These are phyloP conservation scores for Sphaerobolus stellatus DNA, from an alignment of 1,284 basidiomycete species.

Conservation along the genomic window DNA sequence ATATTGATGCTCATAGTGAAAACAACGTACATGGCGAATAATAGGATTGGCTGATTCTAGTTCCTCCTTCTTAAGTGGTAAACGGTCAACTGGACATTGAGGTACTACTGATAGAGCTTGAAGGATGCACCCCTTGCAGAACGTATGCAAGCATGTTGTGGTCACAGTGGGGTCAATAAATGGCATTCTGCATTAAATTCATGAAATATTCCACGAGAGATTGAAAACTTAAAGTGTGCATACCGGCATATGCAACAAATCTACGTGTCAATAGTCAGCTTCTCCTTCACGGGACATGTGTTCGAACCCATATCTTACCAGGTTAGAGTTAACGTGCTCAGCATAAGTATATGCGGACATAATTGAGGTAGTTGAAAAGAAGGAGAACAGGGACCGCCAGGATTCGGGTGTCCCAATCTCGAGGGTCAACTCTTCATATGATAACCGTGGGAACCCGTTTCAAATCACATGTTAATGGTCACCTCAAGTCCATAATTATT, in stretches of 20 bases:
- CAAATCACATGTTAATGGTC: too few species aligned
- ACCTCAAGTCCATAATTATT: too few species aligned
- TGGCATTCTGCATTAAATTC: slow-evolving; percentile 48
- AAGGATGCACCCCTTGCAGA: slow-evolving; percentile 75
- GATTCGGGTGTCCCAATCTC: too few species aligned
- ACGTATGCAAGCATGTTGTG: slow-evolving; percentile 77
- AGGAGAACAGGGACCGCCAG: too few species aligned
- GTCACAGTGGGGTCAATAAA: slow-evolving; percentile 75
- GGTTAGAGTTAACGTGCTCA: slow-evolving; percentile 28
- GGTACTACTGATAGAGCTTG: slow-evolving; percentile 60
- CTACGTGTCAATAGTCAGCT: slow-evolving; percentile 41
- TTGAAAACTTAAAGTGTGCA: slow-evolving; percentile 20
- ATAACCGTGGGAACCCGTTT: too few species aligned
- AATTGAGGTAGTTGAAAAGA: too few species aligned
- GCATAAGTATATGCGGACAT: slow-evolving; percentile 20
- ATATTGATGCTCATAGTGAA: slow-evolving; percentile 18
- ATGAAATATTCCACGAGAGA: slow-evolving; percentile 6
- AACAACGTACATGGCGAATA: slow-evolving; percentile 62
- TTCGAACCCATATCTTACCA: slow-evolving; percentile 19
- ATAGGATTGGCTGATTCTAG: slow-evolving; percentile 65
- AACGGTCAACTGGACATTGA: slow-evolving; percentile 83
- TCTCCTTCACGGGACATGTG: not conserved
- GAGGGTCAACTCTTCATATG: too few species aligned
- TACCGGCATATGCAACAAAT: slow-evolving; percentile 84
- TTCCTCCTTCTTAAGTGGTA: slow-evolving; percentile 52